Evolutionary conservation across 192 early-diverging fungal species (phyloP).

Genomic region (Backusella psychrophila): DNA sequence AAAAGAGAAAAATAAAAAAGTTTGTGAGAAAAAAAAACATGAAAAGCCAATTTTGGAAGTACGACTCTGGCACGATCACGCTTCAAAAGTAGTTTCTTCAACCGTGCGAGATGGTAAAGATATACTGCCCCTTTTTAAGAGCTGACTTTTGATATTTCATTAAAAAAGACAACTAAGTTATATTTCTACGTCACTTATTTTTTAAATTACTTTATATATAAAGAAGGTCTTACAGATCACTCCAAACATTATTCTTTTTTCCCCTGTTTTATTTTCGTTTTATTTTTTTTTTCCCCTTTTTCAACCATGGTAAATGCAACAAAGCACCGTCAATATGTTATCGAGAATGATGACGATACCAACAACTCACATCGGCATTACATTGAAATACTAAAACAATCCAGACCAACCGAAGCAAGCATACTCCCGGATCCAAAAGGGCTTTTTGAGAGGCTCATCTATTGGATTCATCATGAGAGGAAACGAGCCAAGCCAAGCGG

Average conservation of each 20-base stretch:
- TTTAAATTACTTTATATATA: no score
- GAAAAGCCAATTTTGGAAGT: not conserved
- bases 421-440: not conserved
- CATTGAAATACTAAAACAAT: not conserved
- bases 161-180: no score
- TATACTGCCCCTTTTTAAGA: no score
- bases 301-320: not conserved
- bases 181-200: no score
- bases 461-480: not conserved
- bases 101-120: no score
- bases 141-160: no score
- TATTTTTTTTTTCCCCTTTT: not conserved
- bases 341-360: not conserved
- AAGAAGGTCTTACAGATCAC: not conserved
- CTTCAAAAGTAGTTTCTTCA: no score
- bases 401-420: not conserved
- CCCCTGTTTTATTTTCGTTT: not conserved
- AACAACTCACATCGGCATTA: not conserved
- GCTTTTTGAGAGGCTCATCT: not conserved
- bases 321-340: not conserved
- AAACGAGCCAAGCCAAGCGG: not conserved
- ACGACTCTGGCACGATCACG: not conserved
- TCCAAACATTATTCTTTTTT: not conserved
- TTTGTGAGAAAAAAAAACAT: not conserved
- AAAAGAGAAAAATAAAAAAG: not conserved